Evolutionary conservation across 2,329 filamentous ascomycete genomes (phyloP), one percentile per base, ranked within the genome.

Genomic region (Fusarium coffeatum): DNA sequence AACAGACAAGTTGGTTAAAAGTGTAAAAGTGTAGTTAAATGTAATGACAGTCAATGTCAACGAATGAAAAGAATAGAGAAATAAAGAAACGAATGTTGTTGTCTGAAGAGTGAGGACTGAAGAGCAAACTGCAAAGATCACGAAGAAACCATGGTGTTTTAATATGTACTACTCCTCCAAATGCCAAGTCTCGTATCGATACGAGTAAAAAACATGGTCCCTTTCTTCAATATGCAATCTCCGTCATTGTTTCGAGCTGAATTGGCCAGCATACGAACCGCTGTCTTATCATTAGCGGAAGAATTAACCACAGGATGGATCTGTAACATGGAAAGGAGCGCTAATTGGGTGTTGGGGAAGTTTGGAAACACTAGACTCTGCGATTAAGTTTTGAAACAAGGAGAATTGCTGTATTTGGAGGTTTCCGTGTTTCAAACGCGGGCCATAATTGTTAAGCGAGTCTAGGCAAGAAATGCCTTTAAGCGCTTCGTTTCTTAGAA

Each of bases 31-130:
- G 43, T 27, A 41, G 42, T 34, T 22, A 42, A 71, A 49, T 63
- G 30, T 45, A 57, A 25, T 65, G 66, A 69, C 66, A 69, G 41
- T 69, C 66, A 69, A 69, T 69, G 66, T 25, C 66, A 50, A 65
- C 32, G 49, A 64, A 69, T 54, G 66, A 61, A 66, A 37, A 60
- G 37, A 40, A 59, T 50, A 22, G 16, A 18, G 23, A 55, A 40
- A 27, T 23, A 50, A 67, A 22, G 53, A 48, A 61, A 67, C 51
- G 64, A 67, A 27, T 41, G 56, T 57, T 45, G 16, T 30, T 34
- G 40, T 55, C 37, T 27, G 23, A 43, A 22, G 18, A 27, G 28
- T 13, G 16, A 37, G 18, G 34, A 51, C 49, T 51, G 23, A n/a
- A 20, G 23, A 51, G 8, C 32, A 28, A 32, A 20, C 11, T 5